Conservation (phyloP, 2,329 filamentous ascomycete genomes). For the Talaromyces sp. region DNA sequence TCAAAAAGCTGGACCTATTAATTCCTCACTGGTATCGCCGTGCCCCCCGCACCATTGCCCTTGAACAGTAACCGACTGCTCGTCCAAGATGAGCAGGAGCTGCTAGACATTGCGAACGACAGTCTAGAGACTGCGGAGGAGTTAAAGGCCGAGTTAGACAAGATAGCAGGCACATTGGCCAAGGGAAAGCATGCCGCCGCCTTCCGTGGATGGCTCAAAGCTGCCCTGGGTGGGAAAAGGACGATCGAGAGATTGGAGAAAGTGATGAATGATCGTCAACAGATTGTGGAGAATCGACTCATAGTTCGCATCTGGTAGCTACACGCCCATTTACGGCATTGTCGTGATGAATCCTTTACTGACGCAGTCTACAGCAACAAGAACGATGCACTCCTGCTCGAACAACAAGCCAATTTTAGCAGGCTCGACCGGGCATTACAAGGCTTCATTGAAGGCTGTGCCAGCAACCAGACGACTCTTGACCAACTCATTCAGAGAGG, state of each 20-base stretch:
- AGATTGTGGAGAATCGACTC: neutral
- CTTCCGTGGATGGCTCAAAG: neutral
- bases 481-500: neutral
- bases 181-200: neutral
- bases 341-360: neutral
- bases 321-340: neutral
- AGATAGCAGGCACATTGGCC: neutral
- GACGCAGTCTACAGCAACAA: slow-evolving; percentile 1
- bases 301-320: neutral
- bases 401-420: neutral
- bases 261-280: neutral
- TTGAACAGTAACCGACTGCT: too few relatives aligned
- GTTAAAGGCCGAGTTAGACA: neutral
- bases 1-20: too few relatives aligned
- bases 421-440: neutral
- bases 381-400: slow-evolving; percentile 1
- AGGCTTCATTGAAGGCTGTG: neutral
- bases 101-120: neutral
- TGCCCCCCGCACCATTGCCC: too few relatives aligned
- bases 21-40: too few relatives aligned
- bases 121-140: neutral
- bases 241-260: neutral
- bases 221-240: neutral
- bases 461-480: neutral
- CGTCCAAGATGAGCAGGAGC: neutral